phyloP scores from a whole-genome alignment of 2,329 filamentous ascomycete genomes.

The Leptographium lundbergii region DNA sequence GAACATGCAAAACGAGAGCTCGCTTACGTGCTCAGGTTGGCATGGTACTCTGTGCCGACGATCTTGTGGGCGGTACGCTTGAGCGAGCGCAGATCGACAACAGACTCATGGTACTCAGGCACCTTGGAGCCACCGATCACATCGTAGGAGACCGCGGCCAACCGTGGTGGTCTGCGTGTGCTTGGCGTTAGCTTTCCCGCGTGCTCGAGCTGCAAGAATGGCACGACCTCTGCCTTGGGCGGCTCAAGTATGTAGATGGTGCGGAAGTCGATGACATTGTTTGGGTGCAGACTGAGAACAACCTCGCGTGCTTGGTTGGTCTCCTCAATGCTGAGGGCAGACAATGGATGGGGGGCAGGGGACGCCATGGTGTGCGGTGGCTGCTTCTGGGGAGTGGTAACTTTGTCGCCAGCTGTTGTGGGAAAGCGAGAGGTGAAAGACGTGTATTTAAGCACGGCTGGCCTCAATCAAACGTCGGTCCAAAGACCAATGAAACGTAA shows the following conservation, averaged over 20 bases:
- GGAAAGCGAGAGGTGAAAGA: neutral
- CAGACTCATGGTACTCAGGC: conserved; percentile 12
- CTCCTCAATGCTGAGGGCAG: neutral
- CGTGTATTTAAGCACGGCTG: neutral
- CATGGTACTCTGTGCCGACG: conserved; percentile 18
- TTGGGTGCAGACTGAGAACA: conserved; percentile 2
- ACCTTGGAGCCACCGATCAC: conserved; percentile 16
- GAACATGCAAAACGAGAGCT: neutral
- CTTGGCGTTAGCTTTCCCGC: conserved; percentile 13
- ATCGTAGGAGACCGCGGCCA: conserved; percentile 27
- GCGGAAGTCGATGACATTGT: conserved; percentile 27
- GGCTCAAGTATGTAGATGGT: conserved; percentile 38
- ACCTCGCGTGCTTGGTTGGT: neutral
- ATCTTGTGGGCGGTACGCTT: neutral
- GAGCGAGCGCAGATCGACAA: neutral
- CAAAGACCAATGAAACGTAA: neutral
- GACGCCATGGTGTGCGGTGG: neutral
- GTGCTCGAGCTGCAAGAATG: conserved; percentile 29
- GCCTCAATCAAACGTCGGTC: neutral
- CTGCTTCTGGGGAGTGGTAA: neutral
- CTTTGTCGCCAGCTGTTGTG: neutral
- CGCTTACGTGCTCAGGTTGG: conserved; percentile 17
- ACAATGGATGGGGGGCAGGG: neutral
- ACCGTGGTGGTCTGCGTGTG: conserved; percentile 9
- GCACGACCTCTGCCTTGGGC: conserved; percentile 30